A percentile compares a stretch with the other conserved stretches of the same genome.
phyloP scores from a whole-genome alignment of 2,329 filamentous ascomycete genomes.

The Fusarium ramigenum region DNA sequence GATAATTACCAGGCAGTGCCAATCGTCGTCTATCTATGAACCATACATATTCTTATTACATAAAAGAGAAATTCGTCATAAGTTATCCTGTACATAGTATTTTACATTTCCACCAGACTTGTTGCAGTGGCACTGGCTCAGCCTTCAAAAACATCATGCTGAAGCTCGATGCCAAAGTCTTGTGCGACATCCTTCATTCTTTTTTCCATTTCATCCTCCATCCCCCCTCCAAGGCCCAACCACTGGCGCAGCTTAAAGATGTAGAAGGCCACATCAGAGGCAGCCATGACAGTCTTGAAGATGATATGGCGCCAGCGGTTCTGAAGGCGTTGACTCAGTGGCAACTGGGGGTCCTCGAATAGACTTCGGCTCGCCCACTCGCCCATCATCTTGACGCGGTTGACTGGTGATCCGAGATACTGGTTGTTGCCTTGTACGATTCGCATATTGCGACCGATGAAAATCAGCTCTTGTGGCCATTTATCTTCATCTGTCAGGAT shows the following conservation, averaged over 20 bases:
- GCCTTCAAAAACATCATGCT: constrained; percentile 89
- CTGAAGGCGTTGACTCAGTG: constrained; percentile 67
- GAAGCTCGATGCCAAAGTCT: constrained; percentile 90
- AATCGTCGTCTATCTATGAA: constrained; percentile 25
- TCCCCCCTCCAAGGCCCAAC: constrained; percentile 79
- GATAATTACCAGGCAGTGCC: neutral
- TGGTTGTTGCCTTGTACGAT: constrained; percentile 96
- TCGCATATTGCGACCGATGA: constrained; percentile 89
- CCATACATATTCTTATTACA: constrained; percentile 12
- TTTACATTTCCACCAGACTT: neutral
- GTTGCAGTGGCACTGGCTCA: constrained; percentile 48
- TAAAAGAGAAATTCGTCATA: constrained; percentile 2
- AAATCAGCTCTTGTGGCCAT: constrained; percentile 90
- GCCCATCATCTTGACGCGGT: constrained; percentile 93
- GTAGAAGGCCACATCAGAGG: constrained; percentile 85
- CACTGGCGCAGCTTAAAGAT: constrained; percentile 80
- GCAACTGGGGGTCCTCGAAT: constrained; percentile 76
- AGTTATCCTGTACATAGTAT: constrained; percentile 9
- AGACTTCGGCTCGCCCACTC: constrained; percentile 87
- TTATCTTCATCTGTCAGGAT: constrained; percentile 87
- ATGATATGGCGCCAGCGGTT: constrained; percentile 81
- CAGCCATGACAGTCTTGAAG: constrained; percentile 81
- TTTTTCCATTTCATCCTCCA: constrained; percentile 94
- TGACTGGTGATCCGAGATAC: constrained; percentile 87
- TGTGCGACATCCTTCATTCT: constrained; percentile 88